These are phyloP conservation scores for Persicaria maculosa DNA, from an alignment of 148 eudicot genomes.

Conservation along the genomic window DNA sequence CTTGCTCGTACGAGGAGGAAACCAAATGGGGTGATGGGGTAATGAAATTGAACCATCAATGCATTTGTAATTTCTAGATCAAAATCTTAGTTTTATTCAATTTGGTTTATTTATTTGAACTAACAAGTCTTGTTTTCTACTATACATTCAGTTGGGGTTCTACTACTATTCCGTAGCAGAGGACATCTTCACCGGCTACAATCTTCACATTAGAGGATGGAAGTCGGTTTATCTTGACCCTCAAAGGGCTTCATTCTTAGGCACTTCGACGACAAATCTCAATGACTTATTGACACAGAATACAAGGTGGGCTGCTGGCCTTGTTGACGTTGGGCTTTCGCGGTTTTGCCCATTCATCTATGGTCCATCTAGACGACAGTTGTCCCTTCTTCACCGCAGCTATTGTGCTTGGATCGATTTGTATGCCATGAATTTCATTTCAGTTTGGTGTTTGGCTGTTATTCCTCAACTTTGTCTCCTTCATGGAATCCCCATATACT, in stretches of 20 bases:
- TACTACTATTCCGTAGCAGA: not conserved
- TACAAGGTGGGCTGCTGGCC: constrained; percentile 2
- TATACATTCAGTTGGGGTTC: not conserved
- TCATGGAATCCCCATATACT: constrained; percentile 2
- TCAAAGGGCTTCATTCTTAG: not conserved
- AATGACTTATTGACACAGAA: not conserved
- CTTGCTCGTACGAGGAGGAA: not conserved
- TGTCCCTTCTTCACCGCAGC: not conserved
- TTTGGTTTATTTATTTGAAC: not conserved
- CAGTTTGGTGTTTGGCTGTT: not conserved
- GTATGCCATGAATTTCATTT: not conserved
- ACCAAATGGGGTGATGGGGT: constrained; percentile 9
- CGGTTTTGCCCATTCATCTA: constrained; percentile 5
- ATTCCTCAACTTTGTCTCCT: constrained; percentile 4
- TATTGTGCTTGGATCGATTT: not conserved
- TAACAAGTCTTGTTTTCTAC: not conserved
- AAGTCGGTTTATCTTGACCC: constrained; percentile 4
- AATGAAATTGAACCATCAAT: not conserved
- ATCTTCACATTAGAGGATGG: not conserved
- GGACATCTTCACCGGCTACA: not conserved
- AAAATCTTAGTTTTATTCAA: too few relatives aligned
- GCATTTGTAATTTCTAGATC: not conserved
- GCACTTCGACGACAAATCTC: not conserved
- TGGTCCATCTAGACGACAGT: not conserved
- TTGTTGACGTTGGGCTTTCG: not conserved